phyloP scores from a whole-genome alignment of 2,329 filamentous ascomycete species.

The Rutstroemia sydowiana region DNA sequence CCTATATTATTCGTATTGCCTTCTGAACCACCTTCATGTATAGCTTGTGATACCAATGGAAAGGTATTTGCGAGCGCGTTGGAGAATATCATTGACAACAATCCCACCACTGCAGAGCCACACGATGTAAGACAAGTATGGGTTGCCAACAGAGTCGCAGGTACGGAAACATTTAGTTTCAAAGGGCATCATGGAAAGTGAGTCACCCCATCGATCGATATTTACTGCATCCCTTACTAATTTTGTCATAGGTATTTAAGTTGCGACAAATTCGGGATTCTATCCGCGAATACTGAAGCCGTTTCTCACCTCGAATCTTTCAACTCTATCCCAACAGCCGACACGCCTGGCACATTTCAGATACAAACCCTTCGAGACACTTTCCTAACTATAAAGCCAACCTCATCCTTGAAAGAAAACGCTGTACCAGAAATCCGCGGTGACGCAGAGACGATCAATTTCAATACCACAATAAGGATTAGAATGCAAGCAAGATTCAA shows the following conservation, averaged over 20 bases:
- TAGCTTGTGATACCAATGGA: conserved; percentile 81
- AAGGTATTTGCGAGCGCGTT: conserved; percentile 75
- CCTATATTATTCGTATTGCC: conserved; percentile 79
- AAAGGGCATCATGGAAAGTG: conserved; percentile 86
- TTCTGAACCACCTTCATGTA: conserved; percentile 61
- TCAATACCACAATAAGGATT: conserved; percentile 67
- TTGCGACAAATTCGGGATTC: conserved; percentile 74
- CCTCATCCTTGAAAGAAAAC: conserved; percentile 38
- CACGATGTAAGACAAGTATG: conserved; percentile 95
- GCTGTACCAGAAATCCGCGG: conserved; percentile 62
- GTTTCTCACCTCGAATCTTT: conserved; percentile 81
- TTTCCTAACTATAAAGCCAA: conserved; percentile 57
- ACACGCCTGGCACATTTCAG: conserved; percentile 64
- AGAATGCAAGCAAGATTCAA: conserved; percentile 96
- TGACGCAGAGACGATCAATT: conserved; percentile 60
- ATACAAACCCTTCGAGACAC: conserved; percentile 67
- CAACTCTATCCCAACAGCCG: conserved; percentile 53
- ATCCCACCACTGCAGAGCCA: conserved; percentile 80
- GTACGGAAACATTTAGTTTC: conserved; percentile 75
- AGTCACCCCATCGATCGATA: conserved; percentile 20
- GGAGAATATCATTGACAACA: conserved; percentile 81
- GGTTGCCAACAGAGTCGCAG: conserved; percentile 77
- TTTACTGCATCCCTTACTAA: not conserved
- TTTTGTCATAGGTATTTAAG: conserved; percentile 60
- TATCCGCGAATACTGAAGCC: conserved; percentile 72